These are phyloP conservation scores for Stylonectria norvegica DNA, from an alignment of 2,329 filamentous ascomycete genomes.

Conservation along the genomic window DNA sequence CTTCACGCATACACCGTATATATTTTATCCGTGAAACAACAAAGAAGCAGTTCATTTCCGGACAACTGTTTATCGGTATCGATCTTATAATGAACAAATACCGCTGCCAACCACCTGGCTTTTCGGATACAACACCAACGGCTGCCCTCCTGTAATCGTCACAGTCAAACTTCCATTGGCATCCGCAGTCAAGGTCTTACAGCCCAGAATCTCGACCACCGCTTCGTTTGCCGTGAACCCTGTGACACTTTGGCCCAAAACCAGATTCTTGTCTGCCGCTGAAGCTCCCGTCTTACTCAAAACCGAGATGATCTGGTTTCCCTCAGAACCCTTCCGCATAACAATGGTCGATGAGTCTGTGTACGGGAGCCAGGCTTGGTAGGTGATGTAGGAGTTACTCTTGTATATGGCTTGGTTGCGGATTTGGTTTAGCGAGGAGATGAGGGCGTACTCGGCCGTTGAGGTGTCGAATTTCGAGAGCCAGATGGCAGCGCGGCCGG, in stretches of 20 bases:
- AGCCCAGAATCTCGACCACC: constrained; percentile 9
- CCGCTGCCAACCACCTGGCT: constrained; percentile 8
- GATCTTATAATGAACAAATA: constrained; percentile 12
- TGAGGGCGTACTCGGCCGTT: constrained; percentile 10
- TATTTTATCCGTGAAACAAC: too few relatives aligned
- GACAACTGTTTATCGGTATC: too few relatives aligned
- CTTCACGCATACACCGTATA: too few relatives aligned
- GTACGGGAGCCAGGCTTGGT: constrained; percentile 14
- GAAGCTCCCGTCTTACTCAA: constrained; percentile 12
- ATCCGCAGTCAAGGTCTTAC: constrained; percentile 4
- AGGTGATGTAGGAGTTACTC: constrained; percentile 11
- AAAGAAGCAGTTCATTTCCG: too few relatives aligned
- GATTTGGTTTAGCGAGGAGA: constrained; percentile 12
- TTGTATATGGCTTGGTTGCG: constrained; percentile 16
- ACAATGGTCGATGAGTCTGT: constrained; percentile 7
- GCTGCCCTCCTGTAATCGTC: constrained; percentile 11
- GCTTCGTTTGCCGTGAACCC: constrained; percentile 10
- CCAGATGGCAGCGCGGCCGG: constrained; percentile 13
- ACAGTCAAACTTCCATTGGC: constrained; percentile 8
- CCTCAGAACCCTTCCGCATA: constrained; percentile 13
- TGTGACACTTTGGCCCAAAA: constrained; percentile 3
- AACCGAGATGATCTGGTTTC: constrained; percentile 16
- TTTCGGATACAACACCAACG: constrained; percentile 14
- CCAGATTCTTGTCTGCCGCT: constrained; percentile 6
- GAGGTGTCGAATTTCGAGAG: constrained; percentile 9